Evolutionary conservation across 2,329 filamentous ascomycete species (phyloP).

Genomic region (Celoporthe dispersa): DNA sequence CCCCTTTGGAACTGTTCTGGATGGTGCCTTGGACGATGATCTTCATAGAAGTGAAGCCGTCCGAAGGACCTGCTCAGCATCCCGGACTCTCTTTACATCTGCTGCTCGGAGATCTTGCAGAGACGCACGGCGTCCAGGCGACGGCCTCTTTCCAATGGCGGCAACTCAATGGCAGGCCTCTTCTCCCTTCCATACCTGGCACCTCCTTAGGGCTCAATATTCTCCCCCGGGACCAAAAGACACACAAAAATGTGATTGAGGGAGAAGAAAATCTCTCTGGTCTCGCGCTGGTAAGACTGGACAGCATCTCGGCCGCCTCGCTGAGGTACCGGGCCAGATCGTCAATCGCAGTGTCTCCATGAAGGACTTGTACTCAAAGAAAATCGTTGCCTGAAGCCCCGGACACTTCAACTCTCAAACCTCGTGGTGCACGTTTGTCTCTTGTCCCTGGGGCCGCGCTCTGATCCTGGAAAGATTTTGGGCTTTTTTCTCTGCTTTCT

Average conservation of each 20-base stretch:
- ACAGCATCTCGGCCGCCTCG: slow-evolving; percentile 17
- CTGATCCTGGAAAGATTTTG: neutral
- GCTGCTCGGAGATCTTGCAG: neutral
- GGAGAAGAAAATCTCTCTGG: neutral
- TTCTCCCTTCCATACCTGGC: neutral
- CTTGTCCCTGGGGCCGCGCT: no score
- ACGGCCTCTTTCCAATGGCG: neutral
- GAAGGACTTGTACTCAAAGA: slow-evolving; percentile 8
- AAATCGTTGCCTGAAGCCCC: slow-evolving; percentile 2
- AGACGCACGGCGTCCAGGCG: slow-evolving; percentile 1
- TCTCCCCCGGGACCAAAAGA: neutral
- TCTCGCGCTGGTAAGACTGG: slow-evolving; percentile 1
- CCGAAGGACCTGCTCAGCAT: neutral
- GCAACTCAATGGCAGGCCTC: neutral
- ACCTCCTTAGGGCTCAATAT: neutral
- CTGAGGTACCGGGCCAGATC: slow-evolving; percentile 19
- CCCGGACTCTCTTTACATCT: neutral
- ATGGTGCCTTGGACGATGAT: neutral
- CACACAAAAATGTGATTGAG: neutral
- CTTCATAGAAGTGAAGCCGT: neutral
- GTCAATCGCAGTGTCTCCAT: slow-evolving; percentile 19
- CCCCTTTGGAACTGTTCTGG: neutral
- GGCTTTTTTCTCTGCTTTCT: neutral
- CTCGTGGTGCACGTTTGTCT: slow-evolving; percentile 14
- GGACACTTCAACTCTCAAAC: neutral